Conservation (phyloP, 83 land plant species). For the Picea abies region DNA sequence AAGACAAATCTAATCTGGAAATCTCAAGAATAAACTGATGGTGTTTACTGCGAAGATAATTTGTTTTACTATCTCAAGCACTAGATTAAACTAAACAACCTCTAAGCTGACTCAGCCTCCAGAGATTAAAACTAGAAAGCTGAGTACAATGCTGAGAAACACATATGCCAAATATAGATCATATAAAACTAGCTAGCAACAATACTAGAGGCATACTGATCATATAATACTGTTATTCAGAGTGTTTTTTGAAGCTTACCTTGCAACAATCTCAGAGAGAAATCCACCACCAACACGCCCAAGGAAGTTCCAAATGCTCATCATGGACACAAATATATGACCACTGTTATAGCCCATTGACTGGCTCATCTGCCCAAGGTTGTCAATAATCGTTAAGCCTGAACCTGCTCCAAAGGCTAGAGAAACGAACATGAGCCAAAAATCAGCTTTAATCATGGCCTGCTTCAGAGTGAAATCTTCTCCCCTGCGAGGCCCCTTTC, state of each 20-base stretch:
- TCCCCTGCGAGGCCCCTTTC: constrained; percentile 46
- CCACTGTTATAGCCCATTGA: constrained; percentile 40
- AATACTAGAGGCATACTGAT: too few relatives aligned
- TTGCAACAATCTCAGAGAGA: constrained; percentile 43
- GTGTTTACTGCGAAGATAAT: too few relatives aligned
- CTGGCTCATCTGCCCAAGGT: constrained; percentile 54
- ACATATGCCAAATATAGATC: too few relatives aligned
- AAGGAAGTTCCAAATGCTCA: constrained; percentile 59
- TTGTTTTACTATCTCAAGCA: too few relatives aligned
- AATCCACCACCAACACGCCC: constrained; percentile 53
- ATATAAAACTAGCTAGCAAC: too few relatives aligned
- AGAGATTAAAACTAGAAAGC: too few relatives aligned
- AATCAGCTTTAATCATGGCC: constrained; percentile 50
- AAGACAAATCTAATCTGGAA: too few relatives aligned
- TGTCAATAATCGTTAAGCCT: constrained; percentile 48
- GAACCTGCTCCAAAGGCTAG: constrained; percentile 50
- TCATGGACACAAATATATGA: constrained; percentile 51
- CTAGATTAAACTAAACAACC: too few relatives aligned
- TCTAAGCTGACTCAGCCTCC: too few relatives aligned
- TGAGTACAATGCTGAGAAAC: too few relatives aligned
- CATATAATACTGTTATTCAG: not conserved
- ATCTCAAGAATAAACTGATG: too few relatives aligned
- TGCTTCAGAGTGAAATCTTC: constrained; percentile 46
- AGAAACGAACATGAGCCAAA: constrained; percentile 48
- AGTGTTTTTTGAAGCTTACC: constrained; percentile 22